These are phyloP conservation scores for Funneliformis mosseae DNA, from an alignment of 192 early-diverging fungal species.

Conservation along the genomic window DNA sequence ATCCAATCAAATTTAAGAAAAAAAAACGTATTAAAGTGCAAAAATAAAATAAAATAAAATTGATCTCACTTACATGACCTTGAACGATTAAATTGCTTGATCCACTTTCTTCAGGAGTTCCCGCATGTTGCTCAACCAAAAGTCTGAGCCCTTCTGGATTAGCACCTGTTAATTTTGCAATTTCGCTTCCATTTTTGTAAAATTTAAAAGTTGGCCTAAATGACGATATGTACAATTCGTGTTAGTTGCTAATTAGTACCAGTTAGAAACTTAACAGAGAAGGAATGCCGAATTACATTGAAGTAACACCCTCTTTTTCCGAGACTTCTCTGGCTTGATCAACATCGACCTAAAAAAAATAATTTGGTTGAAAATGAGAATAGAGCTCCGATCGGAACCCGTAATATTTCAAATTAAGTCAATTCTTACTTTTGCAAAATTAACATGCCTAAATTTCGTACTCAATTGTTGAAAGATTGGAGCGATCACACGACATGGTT, in stretches of 20 bases:
- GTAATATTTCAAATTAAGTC: background rate
- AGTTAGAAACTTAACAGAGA: background rate
- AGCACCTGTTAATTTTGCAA: conserved; percentile 82
- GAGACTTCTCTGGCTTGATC: conserved; percentile 49
- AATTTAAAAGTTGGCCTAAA: conserved; percentile 87
- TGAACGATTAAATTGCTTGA: conserved; percentile 48
- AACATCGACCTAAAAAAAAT: conserved; percentile 46
- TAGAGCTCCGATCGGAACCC: background rate
- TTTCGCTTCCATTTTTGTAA: conserved; percentile 72
- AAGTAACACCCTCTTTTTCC: conserved; percentile 41
- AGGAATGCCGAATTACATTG: conserved; percentile 46
- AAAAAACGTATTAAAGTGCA: background rate
- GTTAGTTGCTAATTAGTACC: background rate
- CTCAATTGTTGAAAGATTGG: conserved; percentile 56
- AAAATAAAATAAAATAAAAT: background rate
- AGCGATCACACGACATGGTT: conserved; percentile 56
- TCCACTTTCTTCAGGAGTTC: conserved; percentile 40
- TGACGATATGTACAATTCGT: background rate
- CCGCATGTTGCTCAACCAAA: conserved; percentile 68
- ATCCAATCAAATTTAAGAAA: background rate
- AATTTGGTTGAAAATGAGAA: background rate
- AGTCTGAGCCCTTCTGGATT: conserved; percentile 69
- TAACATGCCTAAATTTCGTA: conserved; percentile 49
- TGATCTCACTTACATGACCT: conserved; percentile 44
- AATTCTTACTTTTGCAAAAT: conserved; percentile 53